Evolutionary conservation across 352 stramenopile species (phyloP).

Genomic region (Phytophthora syringae): DNA sequence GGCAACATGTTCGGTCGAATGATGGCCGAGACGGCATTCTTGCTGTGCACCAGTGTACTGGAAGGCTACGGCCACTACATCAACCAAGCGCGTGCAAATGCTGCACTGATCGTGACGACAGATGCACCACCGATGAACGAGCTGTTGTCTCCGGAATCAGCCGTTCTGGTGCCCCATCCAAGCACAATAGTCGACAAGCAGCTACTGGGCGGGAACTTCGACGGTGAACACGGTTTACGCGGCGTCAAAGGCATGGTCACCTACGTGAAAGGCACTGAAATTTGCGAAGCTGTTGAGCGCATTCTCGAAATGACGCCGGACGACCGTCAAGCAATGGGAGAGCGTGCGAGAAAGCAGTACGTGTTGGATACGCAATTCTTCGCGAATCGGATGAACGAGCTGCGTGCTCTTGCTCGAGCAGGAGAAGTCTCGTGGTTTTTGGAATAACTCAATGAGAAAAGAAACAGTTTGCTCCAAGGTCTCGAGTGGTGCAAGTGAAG

Average conservation of each 20-base stretch:
- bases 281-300: slow-evolving; percentile 64
- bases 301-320: slow-evolving; percentile 54
- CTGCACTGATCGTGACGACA: slow-evolving; percentile 55
- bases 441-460: slow-evolving; percentile 11
- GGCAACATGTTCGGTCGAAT: slow-evolving; percentile 49
- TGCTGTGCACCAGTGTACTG: slow-evolving; percentile 66
- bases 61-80: slow-evolving; percentile 81
- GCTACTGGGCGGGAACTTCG: slow-evolving; percentile 54
- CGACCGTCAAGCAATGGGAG: slow-evolving; percentile 50
- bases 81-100: slow-evolving; percentile 61
- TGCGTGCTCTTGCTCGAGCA: slow-evolving; percentile 29
- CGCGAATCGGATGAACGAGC: slow-evolving; percentile 59
- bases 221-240: slow-evolving; percentile 57
- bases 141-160: slow-evolving; percentile 50
- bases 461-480: slow-evolving; percentile 6
- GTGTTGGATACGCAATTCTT: slow-evolving; percentile 74
- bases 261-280: slow-evolving; percentile 31
- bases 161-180: slow-evolving; percentile 46
- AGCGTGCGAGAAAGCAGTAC: slow-evolving; percentile 60
- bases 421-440: slow-evolving; percentile 15
- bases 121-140: slow-evolving; percentile 73
- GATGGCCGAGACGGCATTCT: slow-evolving; percentile 56
- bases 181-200: slow-evolving; percentile 49
- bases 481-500: neutral
- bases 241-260: slow-evolving; percentile 53